A percentile compares a stretch with the other conserved stretches of the same genome.
These are phyloP conservation scores for Rutstroemia sp. DNA, from an alignment of 2,329 filamentous ascomycete species.

Conservation along the genomic window DNA sequence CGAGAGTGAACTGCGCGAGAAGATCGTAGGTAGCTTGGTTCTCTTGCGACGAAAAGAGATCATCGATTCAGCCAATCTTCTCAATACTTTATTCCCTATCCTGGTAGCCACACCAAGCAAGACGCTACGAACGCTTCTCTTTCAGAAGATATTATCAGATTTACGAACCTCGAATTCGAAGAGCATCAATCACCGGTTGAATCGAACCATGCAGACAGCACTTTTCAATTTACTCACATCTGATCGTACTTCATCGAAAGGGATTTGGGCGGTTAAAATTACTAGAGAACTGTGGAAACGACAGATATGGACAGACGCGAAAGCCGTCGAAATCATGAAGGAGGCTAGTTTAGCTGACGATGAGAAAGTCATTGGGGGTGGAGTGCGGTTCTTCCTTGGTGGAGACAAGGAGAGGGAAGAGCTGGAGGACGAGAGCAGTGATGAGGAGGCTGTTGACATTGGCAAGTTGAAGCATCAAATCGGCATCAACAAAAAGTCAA, in stretches of 20 bases:
- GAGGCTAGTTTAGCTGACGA: slow-evolving; percentile 83
- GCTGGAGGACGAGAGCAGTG: slow-evolving; percentile 79
- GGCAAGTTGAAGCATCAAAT: slow-evolving; percentile 75
- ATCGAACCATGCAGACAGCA: slow-evolving; percentile 86
- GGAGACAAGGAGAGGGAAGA: slow-evolving; percentile 95
- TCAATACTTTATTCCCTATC: slow-evolving; percentile 92
- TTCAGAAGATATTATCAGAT: slow-evolving; percentile 87
- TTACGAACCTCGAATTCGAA: slow-evolving; percentile 83
- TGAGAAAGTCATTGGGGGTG: slow-evolving; percentile 83
- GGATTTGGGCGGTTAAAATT: slow-evolving; percentile 92
- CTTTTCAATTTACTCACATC: slow-evolving; percentile 86
- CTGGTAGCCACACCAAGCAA: slow-evolving; percentile 90
- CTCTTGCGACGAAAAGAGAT: slow-evolving; percentile 86
- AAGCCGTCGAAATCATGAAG: slow-evolving; percentile 97
- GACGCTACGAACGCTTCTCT: slow-evolving; percentile 72
- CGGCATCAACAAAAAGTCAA: slow-evolving; percentile 93
- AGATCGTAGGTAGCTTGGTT: slow-evolving; percentile 85
- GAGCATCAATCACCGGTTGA: slow-evolving; percentile 83
- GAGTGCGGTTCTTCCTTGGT: slow-evolving; percentile 89
- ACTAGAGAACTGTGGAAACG: slow-evolving; percentile 94
- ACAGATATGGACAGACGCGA: slow-evolving; percentile 91
- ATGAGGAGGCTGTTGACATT: slow-evolving; percentile 76
- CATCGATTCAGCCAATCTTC: slow-evolving; percentile 73
- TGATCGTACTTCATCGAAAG: slow-evolving; percentile 77
- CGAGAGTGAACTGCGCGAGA: slow-evolving; percentile 81